phyloP scores from a whole-genome alignment of 1,284 basidiomycete species.

The Sanghuangporus baumii region DNA sequence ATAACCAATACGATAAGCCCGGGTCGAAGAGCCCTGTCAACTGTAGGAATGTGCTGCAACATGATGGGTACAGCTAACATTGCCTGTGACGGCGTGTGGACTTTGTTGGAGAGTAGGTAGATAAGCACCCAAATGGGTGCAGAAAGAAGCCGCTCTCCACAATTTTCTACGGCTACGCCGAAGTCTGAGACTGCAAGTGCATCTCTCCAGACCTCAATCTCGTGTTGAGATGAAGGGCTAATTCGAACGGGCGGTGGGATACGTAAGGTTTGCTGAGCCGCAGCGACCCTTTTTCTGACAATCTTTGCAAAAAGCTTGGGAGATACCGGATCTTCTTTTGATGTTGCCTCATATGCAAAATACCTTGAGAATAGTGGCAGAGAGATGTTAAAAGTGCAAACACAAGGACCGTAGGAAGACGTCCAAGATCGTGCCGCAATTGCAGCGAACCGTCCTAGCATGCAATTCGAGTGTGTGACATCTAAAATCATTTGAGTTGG shows the following conservation, averaged over 20 bases:
- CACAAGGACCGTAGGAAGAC: not conserved
- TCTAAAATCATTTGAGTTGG: not conserved
- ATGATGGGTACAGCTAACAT: constrained; percentile 33
- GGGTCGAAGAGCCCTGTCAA: constrained; percentile 31
- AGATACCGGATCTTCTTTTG: constrained; percentile 20
- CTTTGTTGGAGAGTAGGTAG: constrained; percentile 43
- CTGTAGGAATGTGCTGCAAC: constrained; percentile 30
- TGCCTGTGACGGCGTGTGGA: constrained; percentile 38
- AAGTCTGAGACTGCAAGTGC: constrained; percentile 31
- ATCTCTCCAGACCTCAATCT: constrained; percentile 29
- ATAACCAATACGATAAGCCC: constrained; percentile 43
- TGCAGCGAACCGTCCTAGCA: constrained; percentile 9
- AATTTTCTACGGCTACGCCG: constrained; percentile 26
- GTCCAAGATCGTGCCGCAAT: not conserved
- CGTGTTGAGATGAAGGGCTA: not conserved
- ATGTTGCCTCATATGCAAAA: not conserved
- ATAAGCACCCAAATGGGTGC: constrained; percentile 44
- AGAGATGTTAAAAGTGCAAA: not conserved
- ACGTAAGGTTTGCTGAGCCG: constrained; percentile 1
- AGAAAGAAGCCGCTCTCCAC: constrained; percentile 20
- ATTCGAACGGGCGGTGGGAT: not conserved
- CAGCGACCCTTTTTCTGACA: not conserved
- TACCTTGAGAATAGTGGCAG: not conserved
- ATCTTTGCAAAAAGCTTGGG: not conserved
- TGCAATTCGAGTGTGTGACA: constrained; percentile 5